Base-by-base conservation (phyloP, 805 yeast genomes). In the Barnettozyma wickerhamii region DNA sequence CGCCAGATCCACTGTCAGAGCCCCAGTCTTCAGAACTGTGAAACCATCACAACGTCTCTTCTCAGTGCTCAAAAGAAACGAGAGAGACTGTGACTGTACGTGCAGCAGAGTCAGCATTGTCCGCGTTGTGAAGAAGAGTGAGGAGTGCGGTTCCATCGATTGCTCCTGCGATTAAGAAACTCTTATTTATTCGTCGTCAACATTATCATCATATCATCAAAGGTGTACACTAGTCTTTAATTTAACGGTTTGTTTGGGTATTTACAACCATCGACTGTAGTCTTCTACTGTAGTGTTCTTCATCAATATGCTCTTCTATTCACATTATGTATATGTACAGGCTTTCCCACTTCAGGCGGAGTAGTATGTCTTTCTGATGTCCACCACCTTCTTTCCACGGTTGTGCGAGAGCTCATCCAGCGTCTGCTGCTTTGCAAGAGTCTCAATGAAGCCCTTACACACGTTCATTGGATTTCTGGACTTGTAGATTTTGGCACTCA, bases 381-480 rank as follows among this genome's bases (percentile, higher is more conserved):
- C 98, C 29, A 88, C 89, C 57, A 91, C 75, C 74, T 88, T 88
- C 76, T 91, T 91, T 47, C 99, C 99, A 68, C 99, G 79, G 53
- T 82, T 84, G 38, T 81, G 72, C 5, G 98, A 96, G 60, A 91
- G 74, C 53, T 89, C 95, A 55, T 86, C 95, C 53, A 87, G 73
- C 2, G 95, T 75, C 49, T 77, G 77, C 65, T 90, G 98, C 55
- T 79, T 77, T 38, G 74, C 70, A 50, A 93, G 74, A 1, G 96
- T 96, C 61, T 87, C 95, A 44, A 90, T 71, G 38, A 90, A 76
- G 33, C 91, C 93, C 68, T 90, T 89, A 43, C 87, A 87, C 36
- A 90, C 95, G 64, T 90, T 90, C 95, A 93, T 88, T 38, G 84
- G 83, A 67, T 91, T 93, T 71, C 98, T 79, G 28, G 96, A 86